Conservation (phyloP, 306 rosid genomes). For the Mimosa bimucronata region DNA sequence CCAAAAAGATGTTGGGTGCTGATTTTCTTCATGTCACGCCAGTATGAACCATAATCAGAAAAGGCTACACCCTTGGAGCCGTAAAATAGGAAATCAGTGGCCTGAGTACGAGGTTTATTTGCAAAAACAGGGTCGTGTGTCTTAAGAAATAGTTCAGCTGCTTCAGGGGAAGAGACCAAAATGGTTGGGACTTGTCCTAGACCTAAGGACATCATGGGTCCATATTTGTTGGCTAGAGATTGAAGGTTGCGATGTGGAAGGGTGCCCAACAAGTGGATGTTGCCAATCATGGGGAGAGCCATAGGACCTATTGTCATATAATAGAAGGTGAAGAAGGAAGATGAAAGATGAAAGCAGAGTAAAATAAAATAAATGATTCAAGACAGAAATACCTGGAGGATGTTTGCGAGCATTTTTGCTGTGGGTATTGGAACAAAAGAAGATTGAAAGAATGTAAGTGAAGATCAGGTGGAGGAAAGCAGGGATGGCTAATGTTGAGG, state of each 20-base stretch:
- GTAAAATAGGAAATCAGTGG: conserved; percentile 22
- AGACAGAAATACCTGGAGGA: neutral
- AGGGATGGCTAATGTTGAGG: conserved; percentile 21
- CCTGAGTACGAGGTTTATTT: conserved; percentile 30
- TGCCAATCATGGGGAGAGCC: neutral
- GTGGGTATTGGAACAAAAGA: neutral
- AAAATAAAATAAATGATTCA: too few relatives aligned
- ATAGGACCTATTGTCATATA: neutral
- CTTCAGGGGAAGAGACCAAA: conserved; percentile 44
- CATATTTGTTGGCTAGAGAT: conserved; percentile 42
- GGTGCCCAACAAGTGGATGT: neutral
- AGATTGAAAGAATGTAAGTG: neutral
- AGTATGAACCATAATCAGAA: neutral
- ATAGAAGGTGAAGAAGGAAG: too few relatives aligned
- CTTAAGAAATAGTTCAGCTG: conserved; percentile 60
- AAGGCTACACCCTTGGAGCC: conserved; percentile 36
- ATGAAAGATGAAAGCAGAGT: neutral
- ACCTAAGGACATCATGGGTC: conserved; percentile 52
- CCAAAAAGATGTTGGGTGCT: conserved; percentile 31
- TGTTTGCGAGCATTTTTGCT: neutral
- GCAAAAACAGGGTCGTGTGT: conserved; percentile 49
- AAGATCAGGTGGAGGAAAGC: neutral
- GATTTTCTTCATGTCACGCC: conserved; percentile 33
- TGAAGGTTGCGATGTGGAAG: neutral
- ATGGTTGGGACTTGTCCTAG: conserved; percentile 44